These are phyloP conservation scores for Sclerotinia subarctica DNA, from an alignment of 2,329 filamentous ascomycete species.

Conservation along the genomic window DNA sequence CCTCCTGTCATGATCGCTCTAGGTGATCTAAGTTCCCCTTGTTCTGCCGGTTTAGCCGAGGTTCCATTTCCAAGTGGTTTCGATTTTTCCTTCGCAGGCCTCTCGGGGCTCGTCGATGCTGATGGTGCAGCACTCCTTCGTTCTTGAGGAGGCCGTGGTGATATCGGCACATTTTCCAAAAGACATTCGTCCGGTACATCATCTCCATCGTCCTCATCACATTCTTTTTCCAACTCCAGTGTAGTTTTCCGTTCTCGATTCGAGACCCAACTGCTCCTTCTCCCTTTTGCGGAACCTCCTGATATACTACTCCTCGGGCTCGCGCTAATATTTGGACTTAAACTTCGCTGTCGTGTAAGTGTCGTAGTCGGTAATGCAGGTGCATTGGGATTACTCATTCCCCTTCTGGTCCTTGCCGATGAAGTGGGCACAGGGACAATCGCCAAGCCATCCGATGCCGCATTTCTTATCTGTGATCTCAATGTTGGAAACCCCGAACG, in stretches of 20 bases:
- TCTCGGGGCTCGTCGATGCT: slow-evolving; percentile 39
- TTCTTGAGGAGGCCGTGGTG: slow-evolving; percentile 61
- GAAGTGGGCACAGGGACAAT: slow-evolving; percentile 32
- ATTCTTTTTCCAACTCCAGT: slow-evolving; percentile 71
- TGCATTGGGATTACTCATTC: slow-evolving; percentile 31
- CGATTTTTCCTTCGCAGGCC: slow-evolving; percentile 34
- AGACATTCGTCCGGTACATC: slow-evolving; percentile 76
- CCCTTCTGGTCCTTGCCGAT: slow-evolving; percentile 25
- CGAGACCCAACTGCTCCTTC: slow-evolving; percentile 63
- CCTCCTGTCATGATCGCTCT: slow-evolving; percentile 44
- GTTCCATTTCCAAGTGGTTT: slow-evolving; percentile 56
- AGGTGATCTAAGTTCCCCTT: slow-evolving; percentile 50
- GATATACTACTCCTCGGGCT: slow-evolving; percentile 31
- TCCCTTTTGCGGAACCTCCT: slow-evolving; percentile 23
- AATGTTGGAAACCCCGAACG: slow-evolving; percentile 31
- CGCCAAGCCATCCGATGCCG: slow-evolving; percentile 33
- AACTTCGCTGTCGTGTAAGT: slow-evolving; percentile 34
- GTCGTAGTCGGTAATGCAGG: slow-evolving; percentile 28
- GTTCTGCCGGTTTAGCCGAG: slow-evolving; percentile 55
- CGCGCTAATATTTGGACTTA: slow-evolving; percentile 32
- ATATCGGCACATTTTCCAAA: slow-evolving; percentile 79
- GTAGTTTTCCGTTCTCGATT: slow-evolving; percentile 62
- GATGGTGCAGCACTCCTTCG: slow-evolving; percentile 54
- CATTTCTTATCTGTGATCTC: slow-evolving; percentile 32
- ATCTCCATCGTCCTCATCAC: slow-evolving; percentile 71